A percentile compares a stretch with the other conserved stretches of the same genome.
Evolutionary conservation across 2,329 filamentous ascomycete species (phyloP).

Genomic region (Paramyrothecium roridum): DNA sequence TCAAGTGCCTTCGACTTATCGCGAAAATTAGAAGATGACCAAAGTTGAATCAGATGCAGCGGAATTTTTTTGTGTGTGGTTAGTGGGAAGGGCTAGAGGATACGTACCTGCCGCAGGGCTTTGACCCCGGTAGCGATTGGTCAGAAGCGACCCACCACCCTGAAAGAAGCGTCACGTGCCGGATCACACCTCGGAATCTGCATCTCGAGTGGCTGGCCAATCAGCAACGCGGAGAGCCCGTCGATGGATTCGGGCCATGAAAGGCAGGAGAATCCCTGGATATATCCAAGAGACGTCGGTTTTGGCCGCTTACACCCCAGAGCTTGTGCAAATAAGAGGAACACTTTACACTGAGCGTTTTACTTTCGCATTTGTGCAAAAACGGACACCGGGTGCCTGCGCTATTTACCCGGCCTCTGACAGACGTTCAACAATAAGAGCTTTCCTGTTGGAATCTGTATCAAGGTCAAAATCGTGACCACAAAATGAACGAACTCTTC

Average conservation of each 20-base stretch:
- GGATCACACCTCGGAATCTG: not conserved
- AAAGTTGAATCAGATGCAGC: conserved; percentile 32
- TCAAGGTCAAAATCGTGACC: not conserved
- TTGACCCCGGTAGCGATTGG: conserved; percentile 32
- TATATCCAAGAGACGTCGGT: too few relatives aligned
- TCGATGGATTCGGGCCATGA: too few relatives aligned
- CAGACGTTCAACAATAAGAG: too few relatives aligned
- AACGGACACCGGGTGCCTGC: too few relatives aligned
- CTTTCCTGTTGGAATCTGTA: too few relatives aligned
- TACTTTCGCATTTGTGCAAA: too few relatives aligned
- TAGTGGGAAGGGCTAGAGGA: conserved; percentile 34
- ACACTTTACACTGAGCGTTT: too few relatives aligned
- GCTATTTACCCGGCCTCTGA: too few relatives aligned
- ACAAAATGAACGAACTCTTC: conserved; percentile 69
- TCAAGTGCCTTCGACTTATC: conserved; percentile 40
- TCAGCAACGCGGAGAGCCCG: conserved; percentile 9
- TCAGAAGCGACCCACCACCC: conserved; percentile 10
- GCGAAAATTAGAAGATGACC: conserved; percentile 36
- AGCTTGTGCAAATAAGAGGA: too few relatives aligned
- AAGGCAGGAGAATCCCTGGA: too few relatives aligned
- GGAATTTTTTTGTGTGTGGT: conserved; percentile 40
- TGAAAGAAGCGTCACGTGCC: conserved; percentile 14
- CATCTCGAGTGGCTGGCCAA: conserved; percentile 10
- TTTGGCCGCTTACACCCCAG: too few relatives aligned
- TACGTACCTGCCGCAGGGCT: conserved; percentile 31